phyloP scores from a whole-genome alignment of 305 asterid genomes.

The Salvia sclarea region DNA sequence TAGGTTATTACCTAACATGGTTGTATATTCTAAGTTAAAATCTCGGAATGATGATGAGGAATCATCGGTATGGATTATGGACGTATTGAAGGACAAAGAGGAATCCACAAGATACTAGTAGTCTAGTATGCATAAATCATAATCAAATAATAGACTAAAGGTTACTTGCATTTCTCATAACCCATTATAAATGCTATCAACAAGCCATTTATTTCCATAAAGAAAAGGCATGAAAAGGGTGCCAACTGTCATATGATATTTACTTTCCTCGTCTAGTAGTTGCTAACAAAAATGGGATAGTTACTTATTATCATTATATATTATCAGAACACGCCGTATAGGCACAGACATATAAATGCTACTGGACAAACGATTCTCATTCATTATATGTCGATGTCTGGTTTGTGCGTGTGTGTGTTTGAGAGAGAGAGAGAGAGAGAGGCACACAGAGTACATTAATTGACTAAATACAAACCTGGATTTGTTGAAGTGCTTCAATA shows the following conservation, averaged over 20 bases:
- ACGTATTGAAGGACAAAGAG: background rate
- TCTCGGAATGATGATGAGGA: background rate
- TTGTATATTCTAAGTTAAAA: background rate
- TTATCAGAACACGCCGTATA: slow-evolving; percentile 17
- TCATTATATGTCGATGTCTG: background rate
- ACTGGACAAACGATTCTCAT: slow-evolving; percentile 4
- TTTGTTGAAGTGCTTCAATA: slow-evolving; percentile 59
- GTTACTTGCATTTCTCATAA: slow-evolving; percentile 14
- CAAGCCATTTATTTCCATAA: slow-evolving; percentile 9
- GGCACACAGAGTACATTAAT: slow-evolving; percentile 9
- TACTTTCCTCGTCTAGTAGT: slow-evolving; percentile 6
- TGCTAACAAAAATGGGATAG: slow-evolving; percentile 7
- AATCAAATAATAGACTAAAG: background rate
- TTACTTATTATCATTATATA: slow-evolving; percentile 1
- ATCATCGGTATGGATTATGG: background rate
- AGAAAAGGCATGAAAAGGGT: background rate
- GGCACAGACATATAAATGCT: background rate
- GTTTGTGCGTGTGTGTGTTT: background rate
- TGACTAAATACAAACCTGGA: slow-evolving; percentile 60
- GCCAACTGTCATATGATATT: slow-evolving; percentile 3
- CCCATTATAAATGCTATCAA: background rate
- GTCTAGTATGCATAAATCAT: background rate
- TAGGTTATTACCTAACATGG: background rate
- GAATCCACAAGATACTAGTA: background rate
- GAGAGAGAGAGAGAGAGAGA: background rate